Evolutionary conservation across 805 yeast species (phyloP), one percentile per base, ranked within the genome.

Genomic region (Wickerhamomyces chambardii): DNA sequence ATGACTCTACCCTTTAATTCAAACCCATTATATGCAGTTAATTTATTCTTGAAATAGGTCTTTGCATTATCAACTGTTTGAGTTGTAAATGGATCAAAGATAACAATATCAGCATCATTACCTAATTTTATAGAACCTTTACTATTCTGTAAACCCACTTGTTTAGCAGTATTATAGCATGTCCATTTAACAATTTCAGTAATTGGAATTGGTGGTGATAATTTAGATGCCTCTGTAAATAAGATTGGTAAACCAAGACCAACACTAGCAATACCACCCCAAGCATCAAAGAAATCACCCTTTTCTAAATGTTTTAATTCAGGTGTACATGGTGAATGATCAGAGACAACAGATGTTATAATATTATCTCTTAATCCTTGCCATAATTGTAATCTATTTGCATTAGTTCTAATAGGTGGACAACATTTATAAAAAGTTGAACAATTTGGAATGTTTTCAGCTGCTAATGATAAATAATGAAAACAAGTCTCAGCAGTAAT

Each of bases 181-280:
- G 94, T 81, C 96, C 96, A 87, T 44, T 63, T 63, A 15, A 76
- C 74, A 31, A 89, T 79, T 40, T 86, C 87, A 3, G 63, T 54
- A 4, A 84, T 51, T 0, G 70, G 45, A 4, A 79, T 63, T 2
- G 74, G 71, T 2, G 74, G 73, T 3, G 60, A 46, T 40, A 77
- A 56, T 46, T 70, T 70, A 14, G 65, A 44, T 10, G 84, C 87
- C 47, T 81, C 86, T 1, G 95, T 84, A 68, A 75, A 81, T 34
- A 89, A 58, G 28, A 87, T 70, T 0, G 95, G 84, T 32, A 89
- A 66, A 0, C 97, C 97, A 29, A 90, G 73, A 0, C 97, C 97
- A 24, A 89, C 94, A 2, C 95, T 84, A 2, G 95, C 70, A 29
- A 89, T 86, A 9, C 97, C 97, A 26, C 97, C 97, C 97, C 97